Percentiles rank a stretch among this genome's conserved stretches.
These are phyloP conservation scores for sweet orange (Citrus sinensis) DNA, from an alignment of 345 rosid species.

Conservation along the genomic window DNA sequence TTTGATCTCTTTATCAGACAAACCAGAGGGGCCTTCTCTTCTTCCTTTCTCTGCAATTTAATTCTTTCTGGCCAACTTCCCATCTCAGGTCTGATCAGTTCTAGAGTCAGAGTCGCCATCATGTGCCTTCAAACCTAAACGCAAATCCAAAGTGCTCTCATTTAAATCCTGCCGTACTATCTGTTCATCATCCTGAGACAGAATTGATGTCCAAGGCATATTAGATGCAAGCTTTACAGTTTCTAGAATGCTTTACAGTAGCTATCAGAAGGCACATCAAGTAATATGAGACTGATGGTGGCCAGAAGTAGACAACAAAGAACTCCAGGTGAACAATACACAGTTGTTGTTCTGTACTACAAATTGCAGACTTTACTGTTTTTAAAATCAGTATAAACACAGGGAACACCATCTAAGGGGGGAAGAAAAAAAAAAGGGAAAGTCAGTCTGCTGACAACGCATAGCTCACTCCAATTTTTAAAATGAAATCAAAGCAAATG, in stretches of 20 bases:
- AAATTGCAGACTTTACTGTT: neutral
- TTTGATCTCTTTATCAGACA: constrained; percentile 18
- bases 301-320: neutral
- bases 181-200: constrained; percentile 48
- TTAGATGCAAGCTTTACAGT: constrained; percentile 7
- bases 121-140: constrained; percentile 57
- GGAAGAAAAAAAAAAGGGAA: too few species aligned
- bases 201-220: constrained; percentile 14
- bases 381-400: neutral
- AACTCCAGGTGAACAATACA: neutral
- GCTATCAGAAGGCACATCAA: neutral
- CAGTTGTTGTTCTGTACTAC: neutral
- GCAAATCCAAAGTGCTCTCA: constrained; percentile 74
- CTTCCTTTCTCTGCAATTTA: constrained; percentile 10
- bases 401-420: too few species aligned
- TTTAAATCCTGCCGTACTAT: constrained; percentile 83
- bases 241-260: neutral
- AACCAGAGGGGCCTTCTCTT: constrained; percentile 10
- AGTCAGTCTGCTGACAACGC: neutral
- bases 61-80: constrained; percentile 26
- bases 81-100: constrained; percentile 23
- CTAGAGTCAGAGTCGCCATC: constrained; percentile 40
- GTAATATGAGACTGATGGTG: neutral
- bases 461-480: neutral
- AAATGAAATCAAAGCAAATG: neutral